Evolutionary conservation across 1,139 yeast genomes (phyloP), one percentile per base, ranked within the genome.

Genomic region (Blastobotrys illinoisensis): DNA sequence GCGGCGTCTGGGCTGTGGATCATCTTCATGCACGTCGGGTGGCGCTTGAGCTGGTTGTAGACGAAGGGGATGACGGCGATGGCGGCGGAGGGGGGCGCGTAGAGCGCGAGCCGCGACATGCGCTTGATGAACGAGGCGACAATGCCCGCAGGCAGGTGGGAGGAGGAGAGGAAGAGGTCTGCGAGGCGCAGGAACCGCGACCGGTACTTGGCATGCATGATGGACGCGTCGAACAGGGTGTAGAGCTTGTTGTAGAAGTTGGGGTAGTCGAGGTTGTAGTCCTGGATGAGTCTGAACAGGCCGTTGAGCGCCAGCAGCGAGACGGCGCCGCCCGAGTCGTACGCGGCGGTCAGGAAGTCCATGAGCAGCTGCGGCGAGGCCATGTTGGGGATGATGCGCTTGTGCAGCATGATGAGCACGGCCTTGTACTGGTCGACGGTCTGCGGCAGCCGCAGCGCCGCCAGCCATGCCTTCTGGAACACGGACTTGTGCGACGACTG

Each of bases 281-380:
- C 76, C 64, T 82, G 88, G 84, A 93, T 93, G 58, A 93, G 76
- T 64, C 85, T 90, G 70, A 89, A 93, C 56, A 93, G 75, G 32
- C 97, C 95, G 68, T 90, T 91, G 62, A 93, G 77, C 3, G 98
- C 87, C 56, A 95, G 73, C 50, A 93, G 80, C 7, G 96, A 88
- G 9, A 88, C 76, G 13, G 86, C 79, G 4, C 83, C 85, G 21
- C 86, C 88, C 19, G 81, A 76, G 50, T 81, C 77, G 68, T 90
- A 91, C 3, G 96, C 85, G 58, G 88, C 96, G 1, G 97, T 89
- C 58, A 93, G 75, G 69, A 91, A 93, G 71, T 93, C 99, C 97
- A 93, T 89, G 52, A 93, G 74, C 59, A 81, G 78, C 51, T 88
- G 87, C 1, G 98, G 96, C 60, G 84, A 85, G 47, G 82, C 78